Evolutionary conservation across 2,329 filamentous ascomycete species (phyloP), one percentile per base, ranked within the genome.

Genomic region (Fusarium sp.): DNA sequence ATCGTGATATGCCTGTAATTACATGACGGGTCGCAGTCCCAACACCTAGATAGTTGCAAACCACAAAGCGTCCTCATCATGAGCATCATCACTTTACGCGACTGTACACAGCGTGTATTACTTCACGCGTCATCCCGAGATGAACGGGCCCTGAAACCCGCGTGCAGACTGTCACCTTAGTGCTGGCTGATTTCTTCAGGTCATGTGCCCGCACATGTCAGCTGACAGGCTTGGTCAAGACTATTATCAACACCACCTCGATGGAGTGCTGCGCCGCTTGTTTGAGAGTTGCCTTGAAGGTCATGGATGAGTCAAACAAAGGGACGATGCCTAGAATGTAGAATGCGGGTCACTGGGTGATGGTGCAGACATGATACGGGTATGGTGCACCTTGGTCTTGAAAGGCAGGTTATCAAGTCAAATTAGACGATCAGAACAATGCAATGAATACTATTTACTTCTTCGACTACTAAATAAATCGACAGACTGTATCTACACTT

Each of bases 401-500:
- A 20, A 13, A 33, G 50, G n/a, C 11, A 54, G 18, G 47, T 31
- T 31, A 31, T 52, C 10, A 10, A 20, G 18, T 13, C 18, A 20
- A 31, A 6, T 20, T 29, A 6, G 27, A 31, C 6, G 18, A 54
- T 20, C 11, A 54, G 35, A 63, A 70, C 52, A 27, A 70, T 42
- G 45, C 47, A 52, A 52, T 52, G 16, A 50, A 54, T 54, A 20
- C 50, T 31, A 54, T 31, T 54, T 54, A 54, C 50, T 54, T 50
- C 70, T 57, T 65, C 63, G 58, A 38, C 69, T 47, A 64, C 61
- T 33, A 65, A 57, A 67, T 50, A 66, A 68, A 76, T 72, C 70
- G 58, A 40, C 62, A 36, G 62, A 40, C 62, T 68, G 29, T 47
- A 76, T 64, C 62, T 74, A 76, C 66, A 66, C 52, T 73, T 75